Percentiles rank a stretch among this genome's conserved stretches.
phyloP scores from a whole-genome alignment of 768 basidiomycete species.

The Leccinum fibrillosum region DNA sequence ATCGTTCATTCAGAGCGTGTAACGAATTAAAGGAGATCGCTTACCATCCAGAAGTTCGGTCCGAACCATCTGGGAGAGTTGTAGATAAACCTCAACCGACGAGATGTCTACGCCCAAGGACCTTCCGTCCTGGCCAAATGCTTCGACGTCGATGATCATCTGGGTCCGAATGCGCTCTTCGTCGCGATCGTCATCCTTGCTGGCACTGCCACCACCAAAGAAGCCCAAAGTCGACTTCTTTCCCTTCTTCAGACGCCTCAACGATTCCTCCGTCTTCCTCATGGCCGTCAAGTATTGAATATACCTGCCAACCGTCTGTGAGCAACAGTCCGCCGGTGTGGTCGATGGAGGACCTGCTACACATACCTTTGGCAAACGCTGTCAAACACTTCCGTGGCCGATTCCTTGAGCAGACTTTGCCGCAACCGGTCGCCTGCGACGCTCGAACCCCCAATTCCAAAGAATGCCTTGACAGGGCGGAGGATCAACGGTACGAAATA shows the following conservation, averaged over 20 bases:
- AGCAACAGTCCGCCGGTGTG: background rate
- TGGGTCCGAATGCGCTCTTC: constrained; percentile 83
- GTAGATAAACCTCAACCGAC: constrained; percentile 48
- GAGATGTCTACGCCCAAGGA: constrained; percentile 63
- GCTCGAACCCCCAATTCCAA: constrained; percentile 55
- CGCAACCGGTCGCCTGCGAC: constrained; percentile 60
- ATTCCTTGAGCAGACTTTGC: constrained; percentile 47
- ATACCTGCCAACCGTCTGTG: constrained; percentile 49
- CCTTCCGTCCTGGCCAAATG: constrained; percentile 75
- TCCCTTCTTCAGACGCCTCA: constrained; percentile 83
- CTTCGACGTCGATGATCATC: constrained; percentile 84
- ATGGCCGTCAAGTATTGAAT: constrained; percentile 75
- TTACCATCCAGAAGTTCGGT: constrained; percentile 35
- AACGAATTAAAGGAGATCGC: background rate
- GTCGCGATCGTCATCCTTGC: constrained; percentile 67
- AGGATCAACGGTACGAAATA: constrained; percentile 82
- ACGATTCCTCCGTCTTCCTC: constrained; percentile 90
- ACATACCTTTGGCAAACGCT: constrained; percentile 61
- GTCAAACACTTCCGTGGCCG: constrained; percentile 66
- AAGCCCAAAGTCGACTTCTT: constrained; percentile 78
- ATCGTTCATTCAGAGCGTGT: background rate
- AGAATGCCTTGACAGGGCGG: constrained; percentile 74
- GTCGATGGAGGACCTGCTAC: constrained; percentile 1
- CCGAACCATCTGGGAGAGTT: constrained; percentile 61
- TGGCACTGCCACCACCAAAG: constrained; percentile 53